These are phyloP conservation scores for Exophiala lecanii-corni DNA, from an alignment of 2,329 filamentous ascomycete species.

Conservation along the genomic window DNA sequence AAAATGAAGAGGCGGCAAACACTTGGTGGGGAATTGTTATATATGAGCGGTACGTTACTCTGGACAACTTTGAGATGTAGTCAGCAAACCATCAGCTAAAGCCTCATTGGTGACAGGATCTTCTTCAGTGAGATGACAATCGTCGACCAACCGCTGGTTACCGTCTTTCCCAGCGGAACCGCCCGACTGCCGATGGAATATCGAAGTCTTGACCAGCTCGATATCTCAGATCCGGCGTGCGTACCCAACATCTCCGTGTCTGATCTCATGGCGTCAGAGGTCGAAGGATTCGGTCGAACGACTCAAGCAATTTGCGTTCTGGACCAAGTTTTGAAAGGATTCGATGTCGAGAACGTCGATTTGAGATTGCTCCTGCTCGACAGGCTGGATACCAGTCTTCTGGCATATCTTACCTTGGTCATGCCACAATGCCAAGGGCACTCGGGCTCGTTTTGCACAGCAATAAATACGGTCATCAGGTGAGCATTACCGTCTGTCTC, in stretches of 20 bases:
- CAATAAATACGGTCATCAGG: conserved; percentile 22
- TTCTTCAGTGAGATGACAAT: conserved; percentile 19
- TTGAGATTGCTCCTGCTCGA: conserved; percentile 14
- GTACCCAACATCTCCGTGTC: conserved; percentile 6
- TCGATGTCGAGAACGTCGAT: conserved; percentile 12
- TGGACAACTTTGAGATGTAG: background rate
- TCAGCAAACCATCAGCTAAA: background rate
- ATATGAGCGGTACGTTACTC: conserved; percentile 27
- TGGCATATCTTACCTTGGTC: conserved; percentile 11
- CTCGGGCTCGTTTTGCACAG: conserved; percentile 17
- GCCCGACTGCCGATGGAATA: conserved; percentile 20
- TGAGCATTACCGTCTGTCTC: too few species aligned
- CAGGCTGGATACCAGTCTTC: conserved; percentile 15
- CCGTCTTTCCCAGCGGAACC: conserved; percentile 10
- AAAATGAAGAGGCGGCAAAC: conserved; percentile 27
- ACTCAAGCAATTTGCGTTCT: conserved; percentile 27
- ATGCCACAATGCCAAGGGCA: conserved; percentile 9
- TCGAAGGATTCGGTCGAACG: conserved; percentile 22
- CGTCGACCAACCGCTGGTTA: conserved; percentile 20
- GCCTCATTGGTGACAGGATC: conserved; percentile 6
- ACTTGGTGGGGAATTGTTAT: conserved; percentile 32
- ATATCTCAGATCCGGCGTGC: background rate
- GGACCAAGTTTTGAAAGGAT: conserved; percentile 23
- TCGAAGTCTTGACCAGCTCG: conserved; percentile 1
- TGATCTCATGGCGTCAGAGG: conserved; percentile 1